Base-by-base conservation (phyloP, 805 yeast species). In the Crinitomyces ghanaensis region DNA sequence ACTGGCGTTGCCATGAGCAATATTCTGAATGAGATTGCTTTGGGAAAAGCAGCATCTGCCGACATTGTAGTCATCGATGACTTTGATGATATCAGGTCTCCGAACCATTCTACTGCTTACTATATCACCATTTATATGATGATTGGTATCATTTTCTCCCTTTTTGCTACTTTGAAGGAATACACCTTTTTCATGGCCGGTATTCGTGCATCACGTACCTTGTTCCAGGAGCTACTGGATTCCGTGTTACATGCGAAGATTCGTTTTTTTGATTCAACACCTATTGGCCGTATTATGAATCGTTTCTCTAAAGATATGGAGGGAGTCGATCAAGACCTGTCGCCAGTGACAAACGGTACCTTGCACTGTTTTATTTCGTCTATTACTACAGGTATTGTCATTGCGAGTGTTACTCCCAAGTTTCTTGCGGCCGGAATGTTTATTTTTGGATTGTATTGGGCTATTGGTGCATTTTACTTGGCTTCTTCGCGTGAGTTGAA, bases 261-360 rank as follows among this genome's bases (percentile, higher is more conserved):
- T 43, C 70, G 95, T 48, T 88, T 91, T 59, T 88, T 86, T 56
- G 97, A 88, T 51, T 69, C 91, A 12, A 88, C 96, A 4, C 97
- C 98, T 6, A 70, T 80, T 45, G 98, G 98, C 20, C 77, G 97
- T 56, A 82, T 88, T 38, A 82, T 86, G 84, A 88, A 88, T 58
- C 70, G 98, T 51, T 88, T 88, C 51, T 82, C 95, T 6, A 85
- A 83, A 53, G 98, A 88, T 62, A 74, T 88, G 43, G 96, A 86
- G 58, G 73, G 86, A 7, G 72, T 86, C 37, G 98, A 88, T 59
- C 95, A 88, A 60, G 95, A 86, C 45, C 63, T 88, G 42, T 81
- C 91, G 9, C 71, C 68, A 49, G 76, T 83, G 22, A 84, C 81
- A 51, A 79, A 77, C 46, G 72, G 78, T n/a, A 63, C 79, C 31